These are phyloP conservation scores for Sclerotinia nivalis DNA, from an alignment of 2,329 filamentous ascomycete genomes.

Conservation along the genomic window DNA sequence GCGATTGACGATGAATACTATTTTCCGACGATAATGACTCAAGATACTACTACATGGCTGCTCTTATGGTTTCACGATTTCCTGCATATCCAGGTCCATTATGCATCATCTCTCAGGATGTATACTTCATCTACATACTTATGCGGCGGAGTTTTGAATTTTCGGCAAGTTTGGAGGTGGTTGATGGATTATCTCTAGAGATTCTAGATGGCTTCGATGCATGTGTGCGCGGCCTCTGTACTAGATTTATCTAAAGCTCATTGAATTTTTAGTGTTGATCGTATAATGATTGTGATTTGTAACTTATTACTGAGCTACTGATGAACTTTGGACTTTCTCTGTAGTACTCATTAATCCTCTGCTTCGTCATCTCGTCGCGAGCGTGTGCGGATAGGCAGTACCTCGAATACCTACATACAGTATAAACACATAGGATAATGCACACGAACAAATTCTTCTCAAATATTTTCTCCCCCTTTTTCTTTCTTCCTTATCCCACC, in stretches of 20 bases:
- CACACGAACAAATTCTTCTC: not conserved
- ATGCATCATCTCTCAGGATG: not conserved
- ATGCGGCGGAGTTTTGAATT: conserved; percentile 9
- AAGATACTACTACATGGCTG: conserved; percentile 3
- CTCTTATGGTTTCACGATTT: not conserved
- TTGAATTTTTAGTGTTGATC: not conserved
- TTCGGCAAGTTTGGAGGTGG: not conserved
- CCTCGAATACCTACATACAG: too few relatives aligned
- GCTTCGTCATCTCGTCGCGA: not conserved
- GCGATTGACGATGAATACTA: not conserved
- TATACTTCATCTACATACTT: not conserved
- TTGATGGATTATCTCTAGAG: not conserved
- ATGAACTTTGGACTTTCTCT: not conserved
- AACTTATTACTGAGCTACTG: not conserved
- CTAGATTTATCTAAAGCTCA: not conserved
- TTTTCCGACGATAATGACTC: conserved; percentile 14
- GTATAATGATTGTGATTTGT: not conserved
- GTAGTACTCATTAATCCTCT: too few relatives aligned
- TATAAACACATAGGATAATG: not conserved
- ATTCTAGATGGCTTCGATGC: not conserved
- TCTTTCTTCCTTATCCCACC: not conserved
- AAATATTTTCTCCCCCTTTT: too few relatives aligned
- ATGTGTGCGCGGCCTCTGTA: not conserved
- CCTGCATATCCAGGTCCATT: not conserved
- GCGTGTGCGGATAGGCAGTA: too few relatives aligned